These are phyloP conservation scores for Lactarius trivialis DNA, from an alignment of 768 basidiomycete species.

Conservation along the genomic window DNA sequence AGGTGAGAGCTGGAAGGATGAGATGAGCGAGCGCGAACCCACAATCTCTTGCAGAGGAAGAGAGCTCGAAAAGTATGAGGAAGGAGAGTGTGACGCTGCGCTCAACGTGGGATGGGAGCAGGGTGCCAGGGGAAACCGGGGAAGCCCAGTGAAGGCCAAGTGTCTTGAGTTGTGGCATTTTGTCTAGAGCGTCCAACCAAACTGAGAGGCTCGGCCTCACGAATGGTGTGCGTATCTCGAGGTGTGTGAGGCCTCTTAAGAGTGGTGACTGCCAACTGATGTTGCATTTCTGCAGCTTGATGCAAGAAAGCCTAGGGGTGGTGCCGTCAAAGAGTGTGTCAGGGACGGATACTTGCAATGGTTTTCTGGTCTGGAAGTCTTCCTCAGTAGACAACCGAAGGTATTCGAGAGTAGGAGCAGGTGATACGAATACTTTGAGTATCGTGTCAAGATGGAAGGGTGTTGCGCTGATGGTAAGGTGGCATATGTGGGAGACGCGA, in stretches of 20 bases:
- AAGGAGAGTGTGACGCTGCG: too few relatives aligned
- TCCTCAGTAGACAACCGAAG: not conserved
- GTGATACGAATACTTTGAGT: not conserved
- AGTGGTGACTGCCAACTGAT: conserved; percentile 2
- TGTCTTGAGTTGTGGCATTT: too few relatives aligned
- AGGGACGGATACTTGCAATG: not conserved
- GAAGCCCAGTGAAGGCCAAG: not conserved
- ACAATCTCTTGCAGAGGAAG: not conserved
- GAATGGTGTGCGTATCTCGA: too few relatives aligned
- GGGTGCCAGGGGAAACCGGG: not conserved
- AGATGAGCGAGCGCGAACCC: too few relatives aligned
- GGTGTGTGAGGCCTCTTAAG: too few relatives aligned
- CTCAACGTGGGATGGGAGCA: not conserved
- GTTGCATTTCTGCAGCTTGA: not conserved
- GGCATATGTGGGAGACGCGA: too few relatives aligned
- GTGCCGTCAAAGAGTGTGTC: too few relatives aligned
- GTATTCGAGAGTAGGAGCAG: not conserved
- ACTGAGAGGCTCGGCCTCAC: too few relatives aligned
- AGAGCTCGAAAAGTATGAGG: not conserved
- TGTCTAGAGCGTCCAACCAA: too few relatives aligned
- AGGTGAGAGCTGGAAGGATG: too few relatives aligned
- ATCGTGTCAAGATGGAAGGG: not conserved
- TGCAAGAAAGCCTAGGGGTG: not conserved
- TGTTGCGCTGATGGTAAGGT: not conserved
- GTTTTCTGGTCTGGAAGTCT: not conserved